Percentiles rank a stretch among this genome's conserved stretches.
phyloP scores from a whole-genome alignment of 345 rosid genomes.

The Cardamine occulta region DNA sequence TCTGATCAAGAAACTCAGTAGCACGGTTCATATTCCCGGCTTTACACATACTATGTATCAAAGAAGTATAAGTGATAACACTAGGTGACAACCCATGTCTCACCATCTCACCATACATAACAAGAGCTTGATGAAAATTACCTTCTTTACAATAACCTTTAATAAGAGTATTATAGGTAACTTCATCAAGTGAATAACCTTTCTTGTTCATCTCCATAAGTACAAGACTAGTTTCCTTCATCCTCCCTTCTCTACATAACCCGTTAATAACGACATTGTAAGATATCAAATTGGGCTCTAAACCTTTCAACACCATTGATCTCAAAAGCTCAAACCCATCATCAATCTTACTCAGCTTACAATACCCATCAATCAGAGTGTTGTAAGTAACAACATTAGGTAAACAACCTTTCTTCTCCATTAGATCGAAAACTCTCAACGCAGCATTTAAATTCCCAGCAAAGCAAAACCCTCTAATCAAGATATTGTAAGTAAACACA shows the following conservation, averaged over 20 bases:
- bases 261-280: slow-evolving; percentile 79
- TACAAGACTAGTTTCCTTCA: slow-evolving; percentile 64
- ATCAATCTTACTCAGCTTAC: slow-evolving; percentile 64
- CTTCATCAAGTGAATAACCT: slow-evolving; percentile 75
- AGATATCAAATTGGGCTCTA: slow-evolving; percentile 82
- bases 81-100: slow-evolving; percentile 77
- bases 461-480: slow-evolving; percentile 76
- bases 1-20: slow-evolving; percentile 75
- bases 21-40: slow-evolving; percentile 84
- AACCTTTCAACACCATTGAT: slow-evolving; percentile 61
- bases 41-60: slow-evolving; percentile 83
- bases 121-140: slow-evolving; percentile 81
- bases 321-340: slow-evolving; percentile 60
- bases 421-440: slow-evolving; percentile 49
- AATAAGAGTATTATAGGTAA: slow-evolving; percentile 78
- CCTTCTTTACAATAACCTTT: slow-evolving; percentile 84
- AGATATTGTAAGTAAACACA: slow-evolving; percentile 81
- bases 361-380: slow-evolving; percentile 70
- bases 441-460: slow-evolving; percentile 81
- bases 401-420: slow-evolving; percentile 73
- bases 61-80: slow-evolving; percentile 80
- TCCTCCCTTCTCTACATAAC: slow-evolving; percentile 73
- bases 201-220: slow-evolving; percentile 59
- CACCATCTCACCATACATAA: slow-evolving; percentile 75
- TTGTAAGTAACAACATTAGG: slow-evolving; percentile 90